Evolutionary conservation across 2,329 filamentous ascomycete species (phyloP).

Genomic region (Pseudocercospora cruenta): DNA sequence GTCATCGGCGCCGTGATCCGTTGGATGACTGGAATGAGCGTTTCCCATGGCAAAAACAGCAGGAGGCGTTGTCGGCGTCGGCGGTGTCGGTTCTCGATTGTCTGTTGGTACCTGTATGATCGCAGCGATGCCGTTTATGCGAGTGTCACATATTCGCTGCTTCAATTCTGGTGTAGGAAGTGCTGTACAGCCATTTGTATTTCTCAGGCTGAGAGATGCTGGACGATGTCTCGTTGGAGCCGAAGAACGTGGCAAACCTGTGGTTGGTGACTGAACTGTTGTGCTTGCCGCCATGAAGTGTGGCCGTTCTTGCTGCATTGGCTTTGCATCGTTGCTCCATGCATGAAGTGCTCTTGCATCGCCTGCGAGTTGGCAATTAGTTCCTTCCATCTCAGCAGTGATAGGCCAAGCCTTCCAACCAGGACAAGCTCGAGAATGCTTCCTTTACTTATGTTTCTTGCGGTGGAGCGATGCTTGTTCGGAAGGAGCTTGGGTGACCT

Average conservation of each 20-base stretch:
- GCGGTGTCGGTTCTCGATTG: constrained; percentile 27
- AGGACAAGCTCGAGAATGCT: neutral
- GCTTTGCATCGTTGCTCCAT: neutral
- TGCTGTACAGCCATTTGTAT: constrained; percentile 34
- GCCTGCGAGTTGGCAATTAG: neutral
- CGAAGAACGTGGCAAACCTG: constrained; percentile 33
- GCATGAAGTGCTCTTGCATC: neutral
- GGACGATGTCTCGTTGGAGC: constrained; percentile 26
- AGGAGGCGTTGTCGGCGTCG: constrained; percentile 26
- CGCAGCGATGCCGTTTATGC: constrained; percentile 19
- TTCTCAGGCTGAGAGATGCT: constrained; percentile 27
- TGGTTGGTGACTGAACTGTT: constrained; percentile 14
- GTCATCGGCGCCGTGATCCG: constrained; percentile 28
- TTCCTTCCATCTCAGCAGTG: neutral
- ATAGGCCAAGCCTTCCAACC: neutral
- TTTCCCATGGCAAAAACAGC: constrained; percentile 34
- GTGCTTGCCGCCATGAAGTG: constrained; percentile 20
- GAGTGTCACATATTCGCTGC: constrained; percentile 31
- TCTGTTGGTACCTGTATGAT: constrained; percentile 29
- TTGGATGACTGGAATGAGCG: constrained; percentile 30
- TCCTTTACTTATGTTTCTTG: neutral
- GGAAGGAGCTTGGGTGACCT: neutral
- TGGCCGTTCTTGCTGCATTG: constrained; percentile 5
- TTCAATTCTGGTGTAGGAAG: constrained; percentile 29
- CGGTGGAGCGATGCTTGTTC: neutral